These are phyloP conservation scores for Sanghuangporus sanghuang DNA, from an alignment of 1,284 basidiomycete species.

Conservation along the genomic window DNA sequence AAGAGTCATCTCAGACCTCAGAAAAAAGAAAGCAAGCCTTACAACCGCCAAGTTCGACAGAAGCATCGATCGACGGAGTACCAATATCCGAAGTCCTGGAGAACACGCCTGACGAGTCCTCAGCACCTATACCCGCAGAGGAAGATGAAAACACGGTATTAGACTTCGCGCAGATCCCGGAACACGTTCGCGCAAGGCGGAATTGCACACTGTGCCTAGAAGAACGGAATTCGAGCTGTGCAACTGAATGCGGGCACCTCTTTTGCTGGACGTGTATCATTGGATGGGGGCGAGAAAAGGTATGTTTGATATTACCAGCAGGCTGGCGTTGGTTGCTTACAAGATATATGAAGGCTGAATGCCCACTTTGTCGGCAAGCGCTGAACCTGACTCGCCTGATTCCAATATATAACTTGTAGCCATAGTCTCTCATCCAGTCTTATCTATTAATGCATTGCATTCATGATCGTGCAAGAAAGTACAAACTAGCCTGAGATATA, in stretches of 20 bases:
- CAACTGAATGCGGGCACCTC: conserved; percentile 91
- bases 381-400: conserved; percentile 69
- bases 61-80: conserved; percentile 59
- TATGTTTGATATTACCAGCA: conserved; percentile 21
- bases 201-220: conserved; percentile 87
- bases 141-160: conserved; percentile 65
- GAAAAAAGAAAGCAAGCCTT: conserved; percentile 20
- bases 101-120: conserved; percentile 45
- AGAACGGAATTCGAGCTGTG: conserved; percentile 72
- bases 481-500: neutral
- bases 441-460: neutral
- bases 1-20: conserved; percentile 24
- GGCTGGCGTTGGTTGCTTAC: conserved; percentile 10
- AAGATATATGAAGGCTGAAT: conserved; percentile 58
- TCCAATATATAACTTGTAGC: conserved; percentile 79
- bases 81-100: conserved; percentile 58
- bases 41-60: conserved; percentile 31
- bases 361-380: conserved; percentile 81
- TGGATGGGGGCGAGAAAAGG: conserved; percentile 87
- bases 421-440: neutral
- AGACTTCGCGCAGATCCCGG: conserved; percentile 49
- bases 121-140: conserved; percentile 52
- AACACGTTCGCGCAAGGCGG: conserved; percentile 51
- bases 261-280: conserved; percentile 94
- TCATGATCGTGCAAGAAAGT: neutral